Base-by-base conservation (phyloP, 768 basidiomycete species). In the Favolaschia claudopus region DNA sequence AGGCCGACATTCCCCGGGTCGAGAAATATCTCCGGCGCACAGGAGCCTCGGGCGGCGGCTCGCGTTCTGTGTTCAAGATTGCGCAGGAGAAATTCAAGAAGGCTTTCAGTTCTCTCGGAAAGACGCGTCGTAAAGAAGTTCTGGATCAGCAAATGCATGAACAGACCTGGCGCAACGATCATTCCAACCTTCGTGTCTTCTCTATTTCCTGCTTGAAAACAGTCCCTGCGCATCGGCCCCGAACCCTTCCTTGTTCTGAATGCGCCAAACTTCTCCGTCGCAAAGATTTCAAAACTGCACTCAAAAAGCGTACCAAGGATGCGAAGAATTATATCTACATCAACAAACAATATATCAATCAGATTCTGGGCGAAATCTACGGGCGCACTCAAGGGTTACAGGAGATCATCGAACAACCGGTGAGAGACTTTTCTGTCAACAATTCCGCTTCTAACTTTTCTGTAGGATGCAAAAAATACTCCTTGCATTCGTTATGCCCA, bases 131-230 rank as follows among this genome's bases (percentile, higher is more conserved):
- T 34, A 22, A 27, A 3, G 20, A 31, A 2, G 68, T 70, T 14
- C 36, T 29, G 17, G 19, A 39, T 40, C 29, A 33, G 4, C 66
- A 72, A 39, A 20, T n/a, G 3, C 62, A 69, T 28, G 57, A 66
- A 14, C 63, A 63, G 17, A 36, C 8, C 6, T 76, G 75, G 74
- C 42, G 40, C 33, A 76, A 73, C 40, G 68, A 73, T 53, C 67
- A 68, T 40, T 32, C 46, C 17, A 39, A 29, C 24, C 33, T 42
- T 1, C 36, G 57, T 20, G 55, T 70, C 12, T 70, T 60, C 55
- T 63, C 67, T 2, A 51, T 40, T 8, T 2, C 20, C 4, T 73
- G 73, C 58, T 49, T 40, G 10, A 59, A 66, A 25, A 22, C 24
- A 5, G 20, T 47, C 15, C 10, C 45, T 52, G 8, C 15, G 3